A percentile compares a stretch with the other conserved stretches of the same genome.
Conservation (phyloP, 345 rosid genomes). For the Cardiospermum halicacabum region DNA sequence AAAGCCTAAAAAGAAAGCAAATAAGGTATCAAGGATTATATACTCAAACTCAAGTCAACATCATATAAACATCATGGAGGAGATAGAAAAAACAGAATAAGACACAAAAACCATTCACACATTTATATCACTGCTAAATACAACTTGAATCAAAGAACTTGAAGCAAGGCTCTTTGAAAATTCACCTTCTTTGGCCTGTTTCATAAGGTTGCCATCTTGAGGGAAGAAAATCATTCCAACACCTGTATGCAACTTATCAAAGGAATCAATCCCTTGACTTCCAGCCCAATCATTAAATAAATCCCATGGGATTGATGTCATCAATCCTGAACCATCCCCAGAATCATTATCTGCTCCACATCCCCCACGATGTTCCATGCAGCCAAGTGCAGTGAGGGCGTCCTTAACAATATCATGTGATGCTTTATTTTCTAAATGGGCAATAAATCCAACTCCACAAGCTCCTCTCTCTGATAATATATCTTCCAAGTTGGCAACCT, state of each 20-base stretch:
- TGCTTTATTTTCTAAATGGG: constrained; percentile 86
- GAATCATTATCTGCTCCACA: constrained; percentile 99
- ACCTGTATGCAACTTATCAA: constrained; percentile 84
- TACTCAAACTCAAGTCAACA: not conserved
- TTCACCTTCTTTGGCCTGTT: constrained; percentile 82
- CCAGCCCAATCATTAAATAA: constrained; percentile 73
- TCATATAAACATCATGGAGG: constrained; percentile 1
- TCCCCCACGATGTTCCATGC: constrained; percentile 99
- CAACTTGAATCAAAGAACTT: constrained; percentile 4
- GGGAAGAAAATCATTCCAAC: constrained; percentile 97
- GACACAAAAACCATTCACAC: constrained; percentile 2
- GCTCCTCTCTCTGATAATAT: constrained; percentile 94
- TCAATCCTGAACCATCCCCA: constrained; percentile 95
- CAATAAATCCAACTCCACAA: constrained; percentile 98
- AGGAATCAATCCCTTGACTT: constrained; percentile 63
- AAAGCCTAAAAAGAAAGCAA: constrained; percentile 1
- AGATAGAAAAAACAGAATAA: not conserved
- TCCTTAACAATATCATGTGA: constrained; percentile 72
- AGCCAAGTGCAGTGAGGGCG: constrained; percentile 89
- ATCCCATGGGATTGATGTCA: constrained; percentile 98
- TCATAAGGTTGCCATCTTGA: constrained; percentile 46
- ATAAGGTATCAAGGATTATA: not conserved
- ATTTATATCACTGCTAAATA: not conserved
- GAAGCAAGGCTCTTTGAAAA: constrained; percentile 4
- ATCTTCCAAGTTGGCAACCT: constrained; percentile 87